Percentiles rank a stretch among this genome's conserved stretches.
Evolutionary conservation across 2,329 filamentous ascomycete species (phyloP).

Genomic region (Calonectria crousiana): DNA sequence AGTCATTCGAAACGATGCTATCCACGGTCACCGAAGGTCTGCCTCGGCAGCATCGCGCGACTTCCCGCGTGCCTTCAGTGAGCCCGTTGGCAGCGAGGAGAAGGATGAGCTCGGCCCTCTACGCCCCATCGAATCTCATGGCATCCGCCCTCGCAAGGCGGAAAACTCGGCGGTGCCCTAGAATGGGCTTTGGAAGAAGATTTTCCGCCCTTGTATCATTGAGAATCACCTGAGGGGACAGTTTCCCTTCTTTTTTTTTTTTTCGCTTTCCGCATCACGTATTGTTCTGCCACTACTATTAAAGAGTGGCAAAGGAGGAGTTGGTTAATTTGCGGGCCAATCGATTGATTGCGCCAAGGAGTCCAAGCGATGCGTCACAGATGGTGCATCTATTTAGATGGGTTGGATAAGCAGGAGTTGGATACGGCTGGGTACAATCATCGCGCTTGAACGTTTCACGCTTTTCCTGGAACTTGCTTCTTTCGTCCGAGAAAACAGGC

Average conservation of each 20-base stretch:
- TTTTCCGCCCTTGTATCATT: not conserved
- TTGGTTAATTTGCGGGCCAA: conserved; percentile 2
- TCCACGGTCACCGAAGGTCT: conserved; percentile 43
- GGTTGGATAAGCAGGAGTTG: conserved; percentile 15
- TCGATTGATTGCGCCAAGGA: not conserved
- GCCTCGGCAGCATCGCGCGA: conserved; percentile 43
- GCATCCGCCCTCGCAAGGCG: conserved; percentile 42
- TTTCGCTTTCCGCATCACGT: not conserved
- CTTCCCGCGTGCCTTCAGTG: conserved; percentile 42
- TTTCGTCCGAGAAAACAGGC: conserved; percentile 2
- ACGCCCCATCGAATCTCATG: conserved; percentile 40
- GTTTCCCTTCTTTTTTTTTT: not conserved
- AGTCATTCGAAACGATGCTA: conserved; percentile 48
- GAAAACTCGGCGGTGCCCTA: conserved; percentile 43
- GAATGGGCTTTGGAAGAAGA: conserved; percentile 27
- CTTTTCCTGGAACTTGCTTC: conserved; percentile 10
- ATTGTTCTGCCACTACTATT: not conserved
- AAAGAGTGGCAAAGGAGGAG: conserved; percentile 11
- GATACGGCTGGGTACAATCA: conserved; percentile 6
- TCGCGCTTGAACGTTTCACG: conserved; percentile 9
- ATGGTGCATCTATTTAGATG: conserved; percentile 3
- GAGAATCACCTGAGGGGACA: not conserved
- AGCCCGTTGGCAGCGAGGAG: conserved; percentile 44
- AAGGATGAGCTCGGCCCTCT: conserved; percentile 43
- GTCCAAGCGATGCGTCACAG: not conserved